Base-by-base conservation (phyloP, 768 basidiomycete species). In the Antrodiella citrinella region DNA sequence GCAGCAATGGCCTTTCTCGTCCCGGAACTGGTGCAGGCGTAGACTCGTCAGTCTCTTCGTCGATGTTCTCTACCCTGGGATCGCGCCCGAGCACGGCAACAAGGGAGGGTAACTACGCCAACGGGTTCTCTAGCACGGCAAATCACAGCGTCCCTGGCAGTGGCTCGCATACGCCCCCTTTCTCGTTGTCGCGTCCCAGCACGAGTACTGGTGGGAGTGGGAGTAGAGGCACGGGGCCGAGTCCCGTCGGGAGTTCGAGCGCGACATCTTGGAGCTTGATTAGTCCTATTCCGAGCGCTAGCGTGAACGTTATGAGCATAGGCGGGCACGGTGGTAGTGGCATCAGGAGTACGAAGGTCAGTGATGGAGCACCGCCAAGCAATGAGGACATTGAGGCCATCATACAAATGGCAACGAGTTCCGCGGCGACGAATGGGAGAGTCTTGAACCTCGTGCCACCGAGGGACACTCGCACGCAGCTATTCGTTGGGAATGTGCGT, bases 401-500 rank as follows among this genome's bases (percentile, higher is more conserved):
- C 60, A 96, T 96, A 54, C 87, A 89, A 62, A 78, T 84, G 67
- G 92, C 92, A n/a, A 94, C 89, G 53, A 80, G 88, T 4, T 72
- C 81, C 4, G 71, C 77, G n/a, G 64, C 76, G 2, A 64, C 78
- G 1, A 59, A 70, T 19, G 79, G 81, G 57, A 69, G 72, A 44
- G 67, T 77, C 48, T 42, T 64, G 1, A 59, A 57, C 44, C 49
- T 53, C 4, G 49, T 52, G 20, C 80, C 80, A 0, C 69, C 77
- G 35, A 78, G 81, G 49, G 95, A 99, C 65, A 95, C 92, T 3
- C 77, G 95, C 48, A 93, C 94, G 0, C 94, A 97, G 69, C 76
- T 99, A 4, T 98, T 95, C 61, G 89, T 98, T 21, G 93, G 92
- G 54, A 99, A 99, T 67, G 92, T 94, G 67, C 54, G 86, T n/a